Evolutionary conservation across 768 basidiomycete genomes (phyloP), one percentile per base, ranked within the genome.

Genomic region (Hemileccinum rubropunctum): DNA sequence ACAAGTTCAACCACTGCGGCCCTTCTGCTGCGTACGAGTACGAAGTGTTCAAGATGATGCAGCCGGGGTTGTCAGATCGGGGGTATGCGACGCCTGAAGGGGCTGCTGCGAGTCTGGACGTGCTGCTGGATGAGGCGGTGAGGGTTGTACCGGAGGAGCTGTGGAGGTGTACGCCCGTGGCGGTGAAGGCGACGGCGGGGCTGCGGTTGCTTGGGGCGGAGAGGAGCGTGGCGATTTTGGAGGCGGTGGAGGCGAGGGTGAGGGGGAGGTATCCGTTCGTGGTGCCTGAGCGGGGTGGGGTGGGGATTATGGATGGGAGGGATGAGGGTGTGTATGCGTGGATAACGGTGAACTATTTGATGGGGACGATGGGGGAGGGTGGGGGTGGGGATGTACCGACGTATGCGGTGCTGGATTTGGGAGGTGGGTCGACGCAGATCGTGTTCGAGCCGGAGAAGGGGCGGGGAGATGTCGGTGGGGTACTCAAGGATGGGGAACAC

Each of bases 301-400:
- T 95, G 30, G 81, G 78, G 36, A 84, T 98, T 54, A 95, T 98
- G 95, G 95, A 97, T 56, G 95, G 95, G 7, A 80, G 84, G 57
- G 95, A 98, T 64, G 95, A 98, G 69, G 95, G 92, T 28, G 91
- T 98, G n/a, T 98, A 90, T 65, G 93, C 95, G 26, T 98, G 95
- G 95, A 92, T 98, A 57, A 97, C 95, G 15, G 92, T 90, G 51
- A 98, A 98, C 70, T 98, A 97, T 71, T 77, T 98, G 42, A 73
- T 95, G 37, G 77, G 79, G 45, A 82, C 86, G 34, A 83, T 97
- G 61, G 78, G 82, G 14, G 69, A 4, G 28, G 41, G n/a, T n/a
- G 23, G 9, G 15, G 40, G 26, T 2, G 54, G 63, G 45, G 68
- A 73, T 26, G 76, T 73, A 15, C 66, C 72, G 18, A 84, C 89